Base-by-base conservation (phyloP, 1,139 yeast genomes). In the Saccharomyces pastorianus region DNA sequence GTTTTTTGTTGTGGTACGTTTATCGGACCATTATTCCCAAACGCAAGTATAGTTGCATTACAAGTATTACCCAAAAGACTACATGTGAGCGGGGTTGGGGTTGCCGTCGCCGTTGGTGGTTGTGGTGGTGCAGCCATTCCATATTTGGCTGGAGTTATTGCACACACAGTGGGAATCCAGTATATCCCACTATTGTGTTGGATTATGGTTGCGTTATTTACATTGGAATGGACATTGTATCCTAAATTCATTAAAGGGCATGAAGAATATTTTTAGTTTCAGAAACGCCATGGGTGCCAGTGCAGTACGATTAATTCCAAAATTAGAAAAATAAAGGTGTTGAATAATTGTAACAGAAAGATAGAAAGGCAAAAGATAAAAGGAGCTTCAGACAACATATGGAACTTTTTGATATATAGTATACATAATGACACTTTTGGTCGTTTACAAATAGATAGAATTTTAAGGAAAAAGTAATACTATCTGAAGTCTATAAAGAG, bases 11-110 rank as follows among this genome's bases (percentile, higher is more conserved):
- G 83, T 47, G 96, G 96, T 0, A 72, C 82, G 34, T 80, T 80
- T 58, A 82, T 85, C 31, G 96, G 96, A 0, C 96, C 96, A 0
- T 73, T 87, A 5, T 88, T 85, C 70, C 93, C 95, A 0, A 83
- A 93, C 8, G 81, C 87, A 0, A 81, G 86, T 53, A 80, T 86
- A 11, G 77, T 86, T 6, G 76, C 89, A 4, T 70, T 86, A 51
- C 81, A 82, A 51, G 73, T 82, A 2, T 68, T 88, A 48, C 96
- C 96, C 0, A 71, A 73, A 27, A 76, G 76, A 50, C 71, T 77
- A 54, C 89, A 87, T 56, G 80, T 87, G 8, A 73, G 82, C 7
- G 93, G 90, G 0, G 77, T 88, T 6, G 95, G 96, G 0, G 76
- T 87, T 53, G 81, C 85, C 25, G 83, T 91, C 53, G 90, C 95